Base-by-base conservation (phyloP, 495 filamentous ascomycete species). In the Apiosordaria backusii region DNA sequence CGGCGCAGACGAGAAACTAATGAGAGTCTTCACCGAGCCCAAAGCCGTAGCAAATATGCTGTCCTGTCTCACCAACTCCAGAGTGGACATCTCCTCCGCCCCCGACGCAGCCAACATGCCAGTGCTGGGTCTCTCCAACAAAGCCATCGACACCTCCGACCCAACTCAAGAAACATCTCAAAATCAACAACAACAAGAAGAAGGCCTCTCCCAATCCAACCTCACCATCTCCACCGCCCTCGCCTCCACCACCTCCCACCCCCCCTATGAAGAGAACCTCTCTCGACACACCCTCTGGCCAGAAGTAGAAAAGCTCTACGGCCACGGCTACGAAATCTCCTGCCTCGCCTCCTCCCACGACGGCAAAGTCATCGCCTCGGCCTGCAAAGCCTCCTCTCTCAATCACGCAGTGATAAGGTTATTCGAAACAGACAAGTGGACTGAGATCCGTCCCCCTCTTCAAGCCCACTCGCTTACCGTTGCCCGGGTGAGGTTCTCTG, bases 261-360 rank as follows among this genome's bases (percentile, higher is more conserved):
- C 96, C 22, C 93, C 95, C 2, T 79, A 92, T 19, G 95, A 99
- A 75, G 94, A 98, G 70, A 88, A 90, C 64, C 85, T 99, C 16
- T 87, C 91, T 35, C 88, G 95, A 7, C 89, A 97, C 71, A 96
- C 93, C 3, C 84, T 99, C 25, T 99, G 92, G 92, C 95, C 95
- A 0, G 95, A 99, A 69, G 87, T 86, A 52, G 95, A 98, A 74
- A 99, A 99, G 77, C 86, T 99, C 4, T 99, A 99, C 76, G 95
- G 95, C 5, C 95, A 99, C 78, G 95, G 95, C n/a, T 96, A 96
- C 79, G 95, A 99, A 76, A 95, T 99, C 52, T 96, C 93, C 22
- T 88, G 91, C 10, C 86, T 97, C 23, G 90, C 93, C n/a, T 85
- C 87, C 7, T 92, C 87, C 69, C 86, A 90, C 66, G 88, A 90